Conservation (phyloP, 257 asterid species). For the Scutellaria baicalensis region DNA sequence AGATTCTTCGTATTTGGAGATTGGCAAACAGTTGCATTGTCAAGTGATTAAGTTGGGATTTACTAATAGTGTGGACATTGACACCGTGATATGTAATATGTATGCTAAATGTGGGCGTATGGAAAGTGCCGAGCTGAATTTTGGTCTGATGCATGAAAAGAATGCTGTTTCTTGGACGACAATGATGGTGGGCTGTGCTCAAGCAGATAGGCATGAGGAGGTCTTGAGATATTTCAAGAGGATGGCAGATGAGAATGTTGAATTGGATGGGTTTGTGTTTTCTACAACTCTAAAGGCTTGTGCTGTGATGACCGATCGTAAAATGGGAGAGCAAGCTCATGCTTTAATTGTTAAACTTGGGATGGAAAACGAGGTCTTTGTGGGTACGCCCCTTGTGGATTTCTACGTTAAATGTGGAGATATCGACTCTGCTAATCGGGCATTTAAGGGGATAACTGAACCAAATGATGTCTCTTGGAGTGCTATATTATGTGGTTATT, state of each 20-base stretch:
- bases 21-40: constrained; percentile 44
- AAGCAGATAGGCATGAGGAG: constrained; percentile 35
- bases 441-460: constrained; percentile 33
- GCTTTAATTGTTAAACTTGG: constrained; percentile 33
- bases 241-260: constrained; percentile 27
- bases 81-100: constrained; percentile 36
- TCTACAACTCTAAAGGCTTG: constrained; percentile 43
- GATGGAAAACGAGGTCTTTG: constrained; percentile 32
- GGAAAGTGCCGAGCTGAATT: constrained; percentile 26
- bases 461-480: constrained; percentile 65
- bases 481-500: constrained; percentile 44
- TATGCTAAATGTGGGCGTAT: constrained; percentile 35
- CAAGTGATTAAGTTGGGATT: constrained; percentile 36
- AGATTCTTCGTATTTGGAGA: constrained; percentile 20
- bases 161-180: constrained; percentile 41
- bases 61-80: constrained; percentile 30
- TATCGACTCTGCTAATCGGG: constrained; percentile 31
- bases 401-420: constrained; percentile 39
- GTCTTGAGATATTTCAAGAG: constrained; percentile 25
- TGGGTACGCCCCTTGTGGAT: constrained; percentile 54
- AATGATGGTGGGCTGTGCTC: constrained; percentile 47
- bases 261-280: constrained; percentile 40
- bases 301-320: constrained; percentile 28
- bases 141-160: constrained; percentile 32
- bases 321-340: constrained; percentile 39